Evolutionary conservation across 2,329 filamentous ascomycete species (phyloP).

Genomic region (Magnaporthales sp.): DNA sequence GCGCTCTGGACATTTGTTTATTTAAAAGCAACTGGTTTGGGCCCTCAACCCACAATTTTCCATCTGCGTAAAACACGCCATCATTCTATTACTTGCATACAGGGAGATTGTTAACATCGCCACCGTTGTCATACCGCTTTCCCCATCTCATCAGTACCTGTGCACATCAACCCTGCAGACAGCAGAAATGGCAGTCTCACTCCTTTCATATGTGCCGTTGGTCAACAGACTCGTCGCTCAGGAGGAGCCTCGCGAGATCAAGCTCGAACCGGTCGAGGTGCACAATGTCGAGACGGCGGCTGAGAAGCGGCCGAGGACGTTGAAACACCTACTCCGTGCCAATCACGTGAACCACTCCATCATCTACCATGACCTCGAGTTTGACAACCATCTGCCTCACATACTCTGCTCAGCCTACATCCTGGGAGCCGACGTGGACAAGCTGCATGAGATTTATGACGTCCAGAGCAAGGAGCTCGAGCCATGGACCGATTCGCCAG

Average conservation of each 20-base stretch:
- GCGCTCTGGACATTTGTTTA: neutral
- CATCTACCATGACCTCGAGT: slow-evolving; percentile 64
- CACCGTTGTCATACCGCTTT: neutral
- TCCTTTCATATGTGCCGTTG: slow-evolving; percentile 21
- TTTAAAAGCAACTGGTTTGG: neutral
- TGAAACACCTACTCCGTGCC: slow-evolving; percentile 84
- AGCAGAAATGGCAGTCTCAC: slow-evolving; percentile 11
- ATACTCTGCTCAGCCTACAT: slow-evolving; percentile 79
- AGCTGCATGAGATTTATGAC: slow-evolving; percentile 77
- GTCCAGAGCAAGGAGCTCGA: slow-evolving; percentile 62
- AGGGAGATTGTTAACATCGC: neutral
- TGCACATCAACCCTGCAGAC: neutral
- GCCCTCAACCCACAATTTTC: neutral
- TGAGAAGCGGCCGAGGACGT: slow-evolving; percentile 69
- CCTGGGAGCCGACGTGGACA: slow-evolving; percentile 63
- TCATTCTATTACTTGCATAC: neutral
- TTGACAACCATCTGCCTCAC: slow-evolving; percentile 78
- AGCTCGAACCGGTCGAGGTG: slow-evolving; percentile 60
- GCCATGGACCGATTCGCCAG: slow-evolving; percentile 74
- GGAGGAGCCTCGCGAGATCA: slow-evolving; percentile 29
- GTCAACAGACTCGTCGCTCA: slow-evolving; percentile 19
- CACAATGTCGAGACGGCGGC: slow-evolving; percentile 72
- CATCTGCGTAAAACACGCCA: neutral
- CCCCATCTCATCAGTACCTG: neutral
- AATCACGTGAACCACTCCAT: slow-evolving; percentile 90